A percentile compares a stretch with the other conserved stretches of the same genome.
Evolutionary conservation across 1,284 basidiomycete species (phyloP).

Genomic region (Bjerkandera adusta): DNA sequence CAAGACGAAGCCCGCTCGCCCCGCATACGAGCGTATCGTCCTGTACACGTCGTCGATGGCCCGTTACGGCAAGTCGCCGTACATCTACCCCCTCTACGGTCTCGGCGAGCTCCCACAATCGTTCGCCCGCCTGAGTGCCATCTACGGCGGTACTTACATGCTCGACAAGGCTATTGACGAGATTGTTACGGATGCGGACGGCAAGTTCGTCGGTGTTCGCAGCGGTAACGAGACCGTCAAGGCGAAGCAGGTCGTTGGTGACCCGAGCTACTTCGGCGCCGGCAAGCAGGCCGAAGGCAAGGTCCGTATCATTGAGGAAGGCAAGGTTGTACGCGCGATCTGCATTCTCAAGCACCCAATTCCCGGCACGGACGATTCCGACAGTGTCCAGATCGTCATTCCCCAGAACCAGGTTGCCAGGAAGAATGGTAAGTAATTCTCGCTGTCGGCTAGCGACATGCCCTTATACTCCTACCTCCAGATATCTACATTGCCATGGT

Average conservation of each 20-base stretch:
- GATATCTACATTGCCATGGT: conserved; percentile 99
- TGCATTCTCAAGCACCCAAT: conserved; percentile 99
- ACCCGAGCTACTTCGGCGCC: conserved; percentile 95
- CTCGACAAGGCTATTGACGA: conserved; percentile 94
- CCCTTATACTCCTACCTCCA: no score
- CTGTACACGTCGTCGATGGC: conserved; percentile 99
- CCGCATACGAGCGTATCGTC: conserved; percentile 93
- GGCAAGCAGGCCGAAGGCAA: conserved; percentile 67
- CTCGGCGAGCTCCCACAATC: conserved; percentile 99
- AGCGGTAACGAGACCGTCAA: conserved; percentile 92
- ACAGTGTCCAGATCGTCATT: conserved; percentile 97
- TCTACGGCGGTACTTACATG: conserved; percentile 99
- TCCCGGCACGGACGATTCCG: conserved; percentile 93
- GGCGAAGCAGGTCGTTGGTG: conserved; percentile 97
- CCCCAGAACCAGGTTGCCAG: conserved; percentile 97
- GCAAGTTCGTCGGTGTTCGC: conserved; percentile 93
- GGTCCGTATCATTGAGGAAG: conserved; percentile 86
- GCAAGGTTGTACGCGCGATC: conserved; percentile 95
- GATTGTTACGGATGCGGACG: conserved; percentile 83
- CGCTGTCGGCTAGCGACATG: no score
- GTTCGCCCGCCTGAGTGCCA: conserved; percentile 96
- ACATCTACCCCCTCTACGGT: conserved; percentile 99
- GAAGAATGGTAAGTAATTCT: conserved; percentile 76
- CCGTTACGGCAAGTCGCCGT: conserved; percentile 98
- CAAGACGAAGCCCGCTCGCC: conserved; percentile 87